A percentile compares a stretch with the other conserved stretches of the same genome.
These are phyloP conservation scores for Chalaropsis thielavioides DNA, from an alignment of 2,329 filamentous ascomycete species.

Conservation along the genomic window DNA sequence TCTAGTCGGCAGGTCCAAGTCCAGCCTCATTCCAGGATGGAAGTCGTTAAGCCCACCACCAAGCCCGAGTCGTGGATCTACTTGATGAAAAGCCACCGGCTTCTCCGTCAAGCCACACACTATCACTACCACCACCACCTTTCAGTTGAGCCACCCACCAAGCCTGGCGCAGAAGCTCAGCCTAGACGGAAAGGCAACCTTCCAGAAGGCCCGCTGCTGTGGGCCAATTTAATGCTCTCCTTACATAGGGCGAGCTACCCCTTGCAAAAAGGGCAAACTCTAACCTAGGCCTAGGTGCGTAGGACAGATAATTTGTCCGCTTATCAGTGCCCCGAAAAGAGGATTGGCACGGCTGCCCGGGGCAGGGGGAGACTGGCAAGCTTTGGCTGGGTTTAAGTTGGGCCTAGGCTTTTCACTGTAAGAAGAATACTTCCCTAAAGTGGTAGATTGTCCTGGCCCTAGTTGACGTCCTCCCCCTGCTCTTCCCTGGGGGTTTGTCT, in stretches of 20 bases:
- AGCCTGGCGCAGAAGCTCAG: background rate
- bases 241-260: no score
- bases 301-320: background rate
- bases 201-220: background rate
- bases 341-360: background rate
- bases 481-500: no score
- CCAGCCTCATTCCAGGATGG: background rate
- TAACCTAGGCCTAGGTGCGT: no score
- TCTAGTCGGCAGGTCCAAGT: background rate
- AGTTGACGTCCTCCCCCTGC: background rate
- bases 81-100: background rate
- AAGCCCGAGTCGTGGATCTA: background rate
- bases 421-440: background rate
- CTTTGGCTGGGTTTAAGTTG: background rate
- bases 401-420: background rate
- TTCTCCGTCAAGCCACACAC: conserved; percentile 3
- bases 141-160: background rate
- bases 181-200: background rate
- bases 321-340: background rate
- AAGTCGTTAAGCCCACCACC: no score
- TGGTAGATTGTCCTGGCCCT: background rate
- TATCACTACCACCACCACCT: background rate
- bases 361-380: background rate
- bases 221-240: background rate
- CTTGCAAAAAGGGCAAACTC: no score